Conservation (phyloP, 176 grass and related monocot species). For the Luzula sylvatica region DNA sequence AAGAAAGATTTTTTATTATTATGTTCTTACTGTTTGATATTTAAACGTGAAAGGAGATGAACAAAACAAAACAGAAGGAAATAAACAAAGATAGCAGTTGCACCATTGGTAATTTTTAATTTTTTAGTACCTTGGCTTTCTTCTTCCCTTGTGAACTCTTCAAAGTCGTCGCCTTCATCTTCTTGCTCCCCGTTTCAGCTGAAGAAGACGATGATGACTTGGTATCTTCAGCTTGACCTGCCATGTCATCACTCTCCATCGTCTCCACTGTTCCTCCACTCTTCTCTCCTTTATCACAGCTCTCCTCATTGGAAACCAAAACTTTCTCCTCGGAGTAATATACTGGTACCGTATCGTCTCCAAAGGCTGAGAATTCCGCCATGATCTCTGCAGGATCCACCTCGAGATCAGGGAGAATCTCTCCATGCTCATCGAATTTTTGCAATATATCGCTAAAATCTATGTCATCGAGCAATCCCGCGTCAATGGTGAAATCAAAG, state of each 20-base stretch:
- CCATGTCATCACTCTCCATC: slow-evolving; percentile 5
- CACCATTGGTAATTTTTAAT: neutral
- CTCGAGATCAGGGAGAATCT: slow-evolving; percentile 66
- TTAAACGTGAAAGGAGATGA: neutral
- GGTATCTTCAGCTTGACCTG: slow-evolving; percentile 1
- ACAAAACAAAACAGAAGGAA: neutral
- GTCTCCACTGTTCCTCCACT: neutral
- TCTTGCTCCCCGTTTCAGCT: slow-evolving; percentile 24
- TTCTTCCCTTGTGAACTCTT: slow-evolving; percentile 68
- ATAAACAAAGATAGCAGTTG: neutral
- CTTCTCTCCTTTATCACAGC: slow-evolving; percentile 21
- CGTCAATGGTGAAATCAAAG: slow-evolving; percentile 45
- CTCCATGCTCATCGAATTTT: slow-evolving; percentile 43
- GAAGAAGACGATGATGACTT: slow-evolving; percentile 40
- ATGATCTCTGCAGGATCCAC: slow-evolving; percentile 66
- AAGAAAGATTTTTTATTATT: too few species aligned
- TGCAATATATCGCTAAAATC: slow-evolving; percentile 82
- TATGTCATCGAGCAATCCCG: slow-evolving; percentile 45
- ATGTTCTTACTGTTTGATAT: neutral
- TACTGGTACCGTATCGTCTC: neutral
- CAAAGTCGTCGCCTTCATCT: slow-evolving; percentile 19
- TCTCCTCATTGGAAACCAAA: slow-evolving; percentile 15
- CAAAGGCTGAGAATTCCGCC: slow-evolving; percentile 21
- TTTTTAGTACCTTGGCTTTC: slow-evolving; percentile 60
- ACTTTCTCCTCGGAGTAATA: neutral